These are phyloP conservation scores for Zygosaccharomyces sapae DNA, from an alignment of 1,139 yeast species.

Conservation along the genomic window DNA sequence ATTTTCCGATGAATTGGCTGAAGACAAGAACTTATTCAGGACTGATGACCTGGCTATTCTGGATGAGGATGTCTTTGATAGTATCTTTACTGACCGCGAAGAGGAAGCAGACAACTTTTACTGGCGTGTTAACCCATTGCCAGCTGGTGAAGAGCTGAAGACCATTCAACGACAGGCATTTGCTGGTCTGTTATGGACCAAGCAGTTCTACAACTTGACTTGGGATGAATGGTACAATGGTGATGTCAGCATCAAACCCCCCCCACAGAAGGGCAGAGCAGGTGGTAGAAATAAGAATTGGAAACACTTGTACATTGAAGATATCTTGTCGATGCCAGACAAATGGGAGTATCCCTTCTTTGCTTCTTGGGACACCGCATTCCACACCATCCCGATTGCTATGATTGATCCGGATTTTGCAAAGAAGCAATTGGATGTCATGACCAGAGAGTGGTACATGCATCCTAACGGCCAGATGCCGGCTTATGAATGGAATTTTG, in stretches of 20 bases:
- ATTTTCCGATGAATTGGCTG: constrained; percentile 43
- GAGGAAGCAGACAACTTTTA: constrained; percentile 93
- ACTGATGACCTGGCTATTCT: constrained; percentile 44
- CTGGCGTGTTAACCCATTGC: constrained; percentile 85
- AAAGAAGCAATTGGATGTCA: constrained; percentile 78
- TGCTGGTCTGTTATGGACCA: constrained; percentile 92
- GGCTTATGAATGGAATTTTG: constrained; percentile 95
- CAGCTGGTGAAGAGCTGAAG: constrained; percentile 76
- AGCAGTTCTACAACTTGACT: constrained; percentile 85
- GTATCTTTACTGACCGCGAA: constrained; percentile 67
- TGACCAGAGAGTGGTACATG: constrained; percentile 97
- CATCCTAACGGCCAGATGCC: constrained; percentile 99
- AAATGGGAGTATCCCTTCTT: constrained; percentile 97
- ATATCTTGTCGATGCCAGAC: constrained; percentile 86
- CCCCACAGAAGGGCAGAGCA: constrained; percentile 77
- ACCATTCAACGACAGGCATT: constrained; percentile 91
- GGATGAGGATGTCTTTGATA: constrained; percentile 76
- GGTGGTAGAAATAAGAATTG: constrained; percentile 83
- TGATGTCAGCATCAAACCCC: constrained; percentile 68
- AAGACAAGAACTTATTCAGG: constrained; percentile 23
- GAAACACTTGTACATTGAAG: constrained; percentile 87
- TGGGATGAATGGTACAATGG: constrained; percentile 88
- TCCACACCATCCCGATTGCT: constrained; percentile 91
- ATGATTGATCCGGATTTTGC: constrained; percentile 96
- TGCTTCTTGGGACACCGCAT: constrained; percentile 97